Evolutionary conservation across 345 rosid genomes (phyloP), one percentile per base, ranked within the genome.

Genomic region (Nephelium lappaceum): DNA sequence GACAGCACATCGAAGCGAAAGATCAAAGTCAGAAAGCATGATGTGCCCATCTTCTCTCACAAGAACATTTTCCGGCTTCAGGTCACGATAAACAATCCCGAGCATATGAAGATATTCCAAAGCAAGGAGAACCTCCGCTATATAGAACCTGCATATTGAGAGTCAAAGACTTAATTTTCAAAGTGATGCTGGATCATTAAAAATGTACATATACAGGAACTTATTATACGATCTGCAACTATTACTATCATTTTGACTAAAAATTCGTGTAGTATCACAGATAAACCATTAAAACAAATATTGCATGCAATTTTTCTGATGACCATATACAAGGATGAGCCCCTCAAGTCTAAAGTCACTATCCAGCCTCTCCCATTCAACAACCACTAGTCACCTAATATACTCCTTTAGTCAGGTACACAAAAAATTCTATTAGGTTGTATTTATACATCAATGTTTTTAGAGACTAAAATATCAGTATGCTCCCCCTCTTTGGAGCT

Each of bases 11-110:
- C 92, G 87, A 71, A 91, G 89, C 72, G 98, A 93, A 77, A 93
- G 95, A 80, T 93, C 98, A 15, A 93, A 93, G 78, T 93, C 98
- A 0, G 98, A 93, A 58, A 93, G 96, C 98, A 93, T 93, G 62
- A 93, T 91, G 65, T 93, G 98, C 45, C 93, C 97, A 79, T 93
- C 98, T 25, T 92, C 98, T 87, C 98, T 89, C 75, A 88, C 97
- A 73, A 93, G 93, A 79, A 93, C 95, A 81, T 93, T 93, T 86
- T 91, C 98, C 0, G 97, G 98, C 84, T 92, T 92, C 53, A 93
- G 88, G 76, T 93, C 98, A 66, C 98, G 93, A 80, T 93, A 93
- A 4, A 93, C 86, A 74, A 93, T 89, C 49, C 98, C 98, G 0
- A 93, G 92, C 98, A 93, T 93, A 81, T 93, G 98, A 58, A 93